Evolutionary conservation across 495 filamentous ascomycete species (phyloP).

Genomic region (Pyrenopolyporus hunteri): DNA sequence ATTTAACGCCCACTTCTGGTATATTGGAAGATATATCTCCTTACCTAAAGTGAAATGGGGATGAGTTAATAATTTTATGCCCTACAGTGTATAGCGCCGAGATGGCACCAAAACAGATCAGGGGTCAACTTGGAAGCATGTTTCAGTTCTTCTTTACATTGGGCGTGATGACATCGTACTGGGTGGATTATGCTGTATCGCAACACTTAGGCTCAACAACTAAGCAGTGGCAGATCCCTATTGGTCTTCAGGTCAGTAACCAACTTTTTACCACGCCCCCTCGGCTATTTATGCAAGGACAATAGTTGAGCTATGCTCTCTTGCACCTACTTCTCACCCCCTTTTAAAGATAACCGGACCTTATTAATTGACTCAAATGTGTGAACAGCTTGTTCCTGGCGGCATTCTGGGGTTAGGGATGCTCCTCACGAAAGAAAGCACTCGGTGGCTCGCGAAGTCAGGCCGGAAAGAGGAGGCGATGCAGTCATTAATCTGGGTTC

Average conservation of each 20-base stretch:
- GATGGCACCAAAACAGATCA: slow-evolving; percentile 59
- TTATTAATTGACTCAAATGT: neutral
- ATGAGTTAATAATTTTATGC: neutral
- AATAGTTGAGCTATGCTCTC: too few species aligned
- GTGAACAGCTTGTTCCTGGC: slow-evolving; percentile 44
- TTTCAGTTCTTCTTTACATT: slow-evolving; percentile 57
- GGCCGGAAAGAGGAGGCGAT: slow-evolving; percentile 55
- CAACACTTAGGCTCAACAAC: slow-evolving; percentile 40
- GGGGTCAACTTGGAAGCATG: slow-evolving; percentile 51
- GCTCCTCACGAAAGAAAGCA: slow-evolving; percentile 53
- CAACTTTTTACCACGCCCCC: neutral
- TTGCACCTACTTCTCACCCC: too few species aligned
- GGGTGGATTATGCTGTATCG: slow-evolving; percentile 56
- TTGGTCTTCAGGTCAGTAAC: slow-evolving; percentile 49
- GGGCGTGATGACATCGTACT: slow-evolving; percentile 57
- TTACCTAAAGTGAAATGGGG: too few species aligned
- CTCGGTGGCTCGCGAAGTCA: slow-evolving; percentile 55
- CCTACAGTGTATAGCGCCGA: slow-evolving; percentile 53
- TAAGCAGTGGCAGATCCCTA: slow-evolving; percentile 56
- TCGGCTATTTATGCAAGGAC: too few species aligned
- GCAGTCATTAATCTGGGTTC: slow-evolving; percentile 53
- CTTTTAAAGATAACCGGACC: too few species aligned
- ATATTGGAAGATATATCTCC: neutral
- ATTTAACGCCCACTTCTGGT: neutral
- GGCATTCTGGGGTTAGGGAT: slow-evolving; percentile 51